Evolutionary conservation across 495 filamentous ascomycete species (phyloP).

Genomic region (Letharia columbiana): DNA sequence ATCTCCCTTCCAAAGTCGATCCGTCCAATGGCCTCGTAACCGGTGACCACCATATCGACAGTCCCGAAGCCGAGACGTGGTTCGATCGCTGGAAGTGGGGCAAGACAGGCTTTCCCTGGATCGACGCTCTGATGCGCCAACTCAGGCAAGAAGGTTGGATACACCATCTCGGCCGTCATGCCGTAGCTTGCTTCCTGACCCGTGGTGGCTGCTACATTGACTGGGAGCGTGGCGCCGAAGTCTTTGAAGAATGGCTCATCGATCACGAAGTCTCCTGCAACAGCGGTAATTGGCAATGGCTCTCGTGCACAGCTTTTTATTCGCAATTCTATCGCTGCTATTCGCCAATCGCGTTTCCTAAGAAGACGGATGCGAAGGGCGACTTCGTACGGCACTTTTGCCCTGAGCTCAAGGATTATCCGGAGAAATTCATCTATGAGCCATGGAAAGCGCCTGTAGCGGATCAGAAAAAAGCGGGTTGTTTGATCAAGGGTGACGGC

Average conservation of each 20-base stretch:
- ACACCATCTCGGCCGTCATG: slow-evolving; percentile 62
- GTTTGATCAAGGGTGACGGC: slow-evolving; percentile 47
- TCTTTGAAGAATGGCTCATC: slow-evolving; percentile 63
- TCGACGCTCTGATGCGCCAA: slow-evolving; percentile 69
- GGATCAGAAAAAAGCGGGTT: slow-evolving; percentile 52
- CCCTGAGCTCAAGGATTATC: slow-evolving; percentile 50
- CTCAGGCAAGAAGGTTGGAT: slow-evolving; percentile 63
- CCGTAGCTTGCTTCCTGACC: slow-evolving; percentile 65
- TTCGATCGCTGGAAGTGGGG: slow-evolving; percentile 58
- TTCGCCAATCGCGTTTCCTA: slow-evolving; percentile 54
- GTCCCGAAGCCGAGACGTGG: slow-evolving; percentile 46
- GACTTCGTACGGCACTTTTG: slow-evolving; percentile 50
- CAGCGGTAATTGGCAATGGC: slow-evolving; percentile 66
- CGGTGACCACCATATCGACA: slow-evolving; percentile 49
- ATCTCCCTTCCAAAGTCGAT: slow-evolving; percentile 49
- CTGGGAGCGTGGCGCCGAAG: slow-evolving; percentile 66
- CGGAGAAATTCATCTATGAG: slow-evolving; percentile 64
- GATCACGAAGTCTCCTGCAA: slow-evolving; percentile 66
- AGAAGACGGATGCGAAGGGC: slow-evolving; percentile 59
- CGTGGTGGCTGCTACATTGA: slow-evolving; percentile 63
- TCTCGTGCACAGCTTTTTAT: slow-evolving; percentile 64
- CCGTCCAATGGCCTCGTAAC: slow-evolving; percentile 34
- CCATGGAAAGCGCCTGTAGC: slow-evolving; percentile 58
- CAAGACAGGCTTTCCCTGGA: slow-evolving; percentile 61
- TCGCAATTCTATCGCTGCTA: slow-evolving; percentile 59